Base-by-base conservation (phyloP, 192 early-diverging fungal genomes). In the Obelidium mucronatum region DNA sequence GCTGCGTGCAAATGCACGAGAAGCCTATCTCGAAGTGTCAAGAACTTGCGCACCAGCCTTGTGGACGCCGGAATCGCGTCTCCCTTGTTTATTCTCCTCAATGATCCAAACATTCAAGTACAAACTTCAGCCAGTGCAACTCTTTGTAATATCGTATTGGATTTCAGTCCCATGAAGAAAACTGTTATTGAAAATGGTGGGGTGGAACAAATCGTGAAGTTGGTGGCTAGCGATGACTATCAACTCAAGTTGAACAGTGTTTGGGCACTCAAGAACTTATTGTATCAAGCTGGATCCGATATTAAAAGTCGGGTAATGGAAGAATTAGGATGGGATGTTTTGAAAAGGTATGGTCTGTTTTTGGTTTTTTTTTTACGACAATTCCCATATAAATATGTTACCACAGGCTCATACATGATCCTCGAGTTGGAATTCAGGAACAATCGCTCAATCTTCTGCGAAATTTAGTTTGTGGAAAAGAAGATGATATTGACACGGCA, bases 111-210 rank as follows among this genome's bases (percentile, higher is more conserved):
- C 48, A 74, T 81, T 2, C 81, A 85, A 8, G 92, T 94, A 0
- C 89, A 90, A 42, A 84, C 87, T 34, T 84, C 83, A 15, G 94
- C 93, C 2, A 90, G 87, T 44, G 95, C 92, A 3, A 91, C 92
- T 0, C 74, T 96, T 1, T 95, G 95, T 79, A 96, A 96, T 62
- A 86, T 96, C 51, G 91, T 93, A 3, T 75, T 96, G 26, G 94
- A 94, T 56, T 93, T 96, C 62, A 91, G 91, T 13, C 93, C 94
- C 0, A 93, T 95, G 92, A 86, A 85, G 62, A 77, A 83, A 81
- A 87, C 79, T 5, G 86, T 95, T 3, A 81, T 96, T 72, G 94
- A 94, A 30, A 79, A 80, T 15, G 91, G 91, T 2, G 91, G 90
- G 5, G 87, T 96, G 2, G 85, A 91, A 44, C 83, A 84, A n/a